Evolutionary conservation across 805 yeast genomes (phyloP).

Genomic region (Sugiyamaella lignohabitans): DNA sequence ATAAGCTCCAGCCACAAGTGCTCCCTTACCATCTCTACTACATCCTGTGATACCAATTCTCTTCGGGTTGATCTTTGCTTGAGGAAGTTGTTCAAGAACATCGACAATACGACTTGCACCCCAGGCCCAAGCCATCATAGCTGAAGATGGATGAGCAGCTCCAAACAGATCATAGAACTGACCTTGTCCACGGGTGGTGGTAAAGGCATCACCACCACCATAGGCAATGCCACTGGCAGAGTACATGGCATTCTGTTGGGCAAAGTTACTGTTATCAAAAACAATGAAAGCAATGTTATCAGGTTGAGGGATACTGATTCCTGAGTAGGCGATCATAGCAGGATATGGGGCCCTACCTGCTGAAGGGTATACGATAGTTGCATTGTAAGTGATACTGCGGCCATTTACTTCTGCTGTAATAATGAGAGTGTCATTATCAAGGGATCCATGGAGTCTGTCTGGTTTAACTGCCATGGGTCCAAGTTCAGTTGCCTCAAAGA

Average conservation of each 20-base stretch:
- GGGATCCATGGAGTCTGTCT: not conserved
- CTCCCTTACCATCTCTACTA: slow-evolving; percentile 5
- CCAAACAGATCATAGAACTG: slow-evolving; percentile 1
- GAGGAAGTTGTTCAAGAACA: slow-evolving; percentile 1
- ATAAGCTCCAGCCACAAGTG: slow-evolving; percentile 3
- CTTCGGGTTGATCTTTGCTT: slow-evolving; percentile 3
- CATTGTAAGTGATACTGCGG: not conserved
- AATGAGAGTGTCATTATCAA: not conserved
- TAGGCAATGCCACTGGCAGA: not conserved
- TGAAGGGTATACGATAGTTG: not conserved
- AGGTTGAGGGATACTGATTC: slow-evolving; percentile 2
- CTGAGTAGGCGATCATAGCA: slow-evolving; percentile 1
- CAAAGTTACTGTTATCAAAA: slow-evolving; percentile 1
- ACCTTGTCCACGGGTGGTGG: not conserved
- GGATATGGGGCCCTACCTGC: slow-evolving; percentile 1
- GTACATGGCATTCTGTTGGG: not conserved
- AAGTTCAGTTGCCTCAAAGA: slow-evolving; percentile 2
- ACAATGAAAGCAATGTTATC: slow-evolving; percentile 1
- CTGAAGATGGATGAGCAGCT: slow-evolving; percentile 1
- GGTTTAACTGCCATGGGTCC: not conserved
- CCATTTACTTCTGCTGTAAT: not conserved
- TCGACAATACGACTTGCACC: slow-evolving; percentile 2
- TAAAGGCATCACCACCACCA: not conserved
- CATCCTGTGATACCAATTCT: slow-evolving; percentile 3
- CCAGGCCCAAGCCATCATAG: slow-evolving; percentile 6